Base-by-base conservation (phyloP, 208 protist genomes). In the Zelonia costaricensis region DNA sequence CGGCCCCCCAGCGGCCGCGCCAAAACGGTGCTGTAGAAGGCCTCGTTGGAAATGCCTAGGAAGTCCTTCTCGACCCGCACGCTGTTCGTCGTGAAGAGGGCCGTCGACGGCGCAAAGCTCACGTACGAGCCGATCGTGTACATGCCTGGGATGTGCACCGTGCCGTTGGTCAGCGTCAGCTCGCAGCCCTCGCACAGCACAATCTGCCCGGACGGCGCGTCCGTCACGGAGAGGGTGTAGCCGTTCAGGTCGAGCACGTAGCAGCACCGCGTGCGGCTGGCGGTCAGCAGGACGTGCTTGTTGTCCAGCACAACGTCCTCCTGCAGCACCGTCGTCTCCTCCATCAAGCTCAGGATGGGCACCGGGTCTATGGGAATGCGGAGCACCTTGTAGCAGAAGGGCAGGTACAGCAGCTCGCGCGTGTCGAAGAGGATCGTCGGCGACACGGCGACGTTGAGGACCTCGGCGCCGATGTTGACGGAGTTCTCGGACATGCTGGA, bases 101-200 rank as follows among this genome's bases (percentile, higher is more conserved):
- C 48, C 9, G 90, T 71, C 31, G 75, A 75, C 8, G 78, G 43
- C 25, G 77, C 87, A 54, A 86, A 94, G 68, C 86, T 88, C 20
- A 91, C 82, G 75, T 89, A 96, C 18, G 87, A 94, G 64, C 81
- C 76, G 40, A 96, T 61, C 2, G 78, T 68, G 74, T 93, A 93
- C 76, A 88, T 76, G 48, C 91, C 87, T 0, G 91, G 83, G 3
- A 96, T 62, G 12, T 84, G 58, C 39, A 96, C 58, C n/a, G 75
- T 83, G 54, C 91, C 91, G 77, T 94, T 96, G 20, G 76, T 86
- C 55, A 96, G 83, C 30, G 78, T 91, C 61, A 96, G 55, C 45
- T 96, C 79, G 62, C 83, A 92, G 53, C 84, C 79, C 31, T 93
- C 86, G 54, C 65, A 70, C 27, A 96, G 59, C 4, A 93, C 74